Evolutionary conservation across 2,329 filamentous ascomycete genomes (phyloP), one percentile per base, ranked within the genome.

Genomic region (Curvularia verruculosa): DNA sequence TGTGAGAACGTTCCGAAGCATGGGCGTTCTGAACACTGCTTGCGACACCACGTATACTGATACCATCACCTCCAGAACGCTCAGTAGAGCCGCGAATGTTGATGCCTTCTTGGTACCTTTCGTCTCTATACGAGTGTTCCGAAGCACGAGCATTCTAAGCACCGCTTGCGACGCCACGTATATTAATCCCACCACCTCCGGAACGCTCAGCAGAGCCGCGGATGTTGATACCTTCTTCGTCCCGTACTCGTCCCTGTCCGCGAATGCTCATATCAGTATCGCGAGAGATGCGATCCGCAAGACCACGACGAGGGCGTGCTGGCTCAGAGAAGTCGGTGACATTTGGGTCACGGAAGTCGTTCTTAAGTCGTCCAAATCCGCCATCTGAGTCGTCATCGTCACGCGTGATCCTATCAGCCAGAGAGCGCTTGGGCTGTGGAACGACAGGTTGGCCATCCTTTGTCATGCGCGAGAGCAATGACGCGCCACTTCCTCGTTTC

Each of bases 11-110:
- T n/a, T n/a, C 15, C 26, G 4, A n/a, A 53, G 40, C n/a, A 9
- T 28, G 21, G 29, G 40, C 45, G 37, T 48, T 37, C 60, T 69
- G 73, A 19, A 64, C 61, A 29, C 71, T 66, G n/a, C 68, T 71
- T 12, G 74, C 74, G 3, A 72, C 68, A 39, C 74, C 74, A 7
- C 69, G 62, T 24, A 76, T 75, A 28, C 66, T 69, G 54, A 76
- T 68, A 5, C 67, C 70, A 28, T 59, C 55, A 31, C 61, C 55
- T 12, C 39, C 64, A 13, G 39, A 48, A 31, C 60, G 48, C 61
- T 64, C 56, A 40, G 68, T 68, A 8, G 69, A 59, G 8, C 74
- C 73, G 3, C 71, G 69, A 37, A 75, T 75, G 29, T 72, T 74
- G 59, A 74, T 72, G 8, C 68, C 72, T 29, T 72, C 67, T 39